Evolutionary conservation across 208 protist species (phyloP).

Genomic region (Porcisia hertigi): DNA sequence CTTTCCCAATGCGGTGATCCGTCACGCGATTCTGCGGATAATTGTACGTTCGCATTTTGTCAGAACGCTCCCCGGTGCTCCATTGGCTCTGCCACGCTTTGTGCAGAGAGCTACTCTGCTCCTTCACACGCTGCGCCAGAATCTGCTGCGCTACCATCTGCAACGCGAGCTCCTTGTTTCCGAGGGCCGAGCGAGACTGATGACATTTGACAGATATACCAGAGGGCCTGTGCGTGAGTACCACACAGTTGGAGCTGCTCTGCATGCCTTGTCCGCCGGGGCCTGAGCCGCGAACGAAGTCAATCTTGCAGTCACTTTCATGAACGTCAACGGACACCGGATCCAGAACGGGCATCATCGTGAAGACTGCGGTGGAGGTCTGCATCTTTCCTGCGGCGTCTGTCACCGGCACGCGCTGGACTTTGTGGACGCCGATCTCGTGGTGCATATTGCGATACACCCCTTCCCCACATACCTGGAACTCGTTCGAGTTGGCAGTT

Average conservation of each 20-base stretch:
- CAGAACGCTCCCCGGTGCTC: conserved; percentile 88
- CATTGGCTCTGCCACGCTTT: conserved; percentile 81
- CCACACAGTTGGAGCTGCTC: conserved; percentile 87
- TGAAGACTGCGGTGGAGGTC: conserved; percentile 87
- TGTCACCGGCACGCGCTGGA: conserved; percentile 91
- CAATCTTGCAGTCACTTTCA: conserved; percentile 86
- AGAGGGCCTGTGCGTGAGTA: conserved; percentile 86
- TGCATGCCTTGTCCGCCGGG: conserved; percentile 91
- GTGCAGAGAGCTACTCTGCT: conserved; percentile 78
- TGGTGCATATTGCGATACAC: conserved; percentile 85
- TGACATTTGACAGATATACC: conserved; percentile 92
- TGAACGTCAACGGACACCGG: conserved; percentile 87
- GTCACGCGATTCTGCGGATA: conserved; percentile 90
- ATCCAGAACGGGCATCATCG: conserved; percentile 85
- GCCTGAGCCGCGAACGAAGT: conserved; percentile 86
- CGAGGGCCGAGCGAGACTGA: conserved; percentile 82
- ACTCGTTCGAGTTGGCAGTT: conserved; percentile 26
- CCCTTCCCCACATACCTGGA: conserved; percentile 58
- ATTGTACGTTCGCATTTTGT: conserved; percentile 93
- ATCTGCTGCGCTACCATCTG: conserved; percentile 89
- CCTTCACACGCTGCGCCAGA: conserved; percentile 54
- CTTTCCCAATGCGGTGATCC: conserved; percentile 87
- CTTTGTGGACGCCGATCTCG: conserved; percentile 91
- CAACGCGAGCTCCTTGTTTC: conserved; percentile 88
- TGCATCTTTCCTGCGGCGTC: conserved; percentile 91